Base-by-base conservation (phyloP, 129 eudicot species). In the Solidago caesia region DNA sequence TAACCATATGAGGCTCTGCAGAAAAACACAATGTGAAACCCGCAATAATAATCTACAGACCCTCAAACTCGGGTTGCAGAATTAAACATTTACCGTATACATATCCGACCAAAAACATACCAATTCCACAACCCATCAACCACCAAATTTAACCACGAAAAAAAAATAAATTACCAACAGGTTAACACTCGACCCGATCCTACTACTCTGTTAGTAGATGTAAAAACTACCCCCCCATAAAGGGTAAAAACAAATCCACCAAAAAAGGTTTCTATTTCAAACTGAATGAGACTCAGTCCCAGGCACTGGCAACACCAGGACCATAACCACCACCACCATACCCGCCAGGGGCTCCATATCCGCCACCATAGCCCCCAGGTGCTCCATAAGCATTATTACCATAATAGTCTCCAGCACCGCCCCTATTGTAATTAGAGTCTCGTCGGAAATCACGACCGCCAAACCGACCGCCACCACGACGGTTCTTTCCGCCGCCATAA, bases 401-500 rank as follows among this genome's bases (percentile, higher is more conserved):
- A 27, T 91, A 86, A 61, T 72, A 77, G 63, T 84, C 89, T 39
- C 82, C 82, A 33, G 89, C 85, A 58, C 88, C 87, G 0, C 96
- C 91, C 39, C 92, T 63, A 49, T 72, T 91, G 46, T 58, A 83
- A 25, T 83, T 58, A 0, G 73, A n/a, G 72, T 91, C 97, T 56
- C 88, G 80, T 11, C 97, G 83, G 65, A 88, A 88, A 83, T 91
- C 97, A 76, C 95, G 91, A 5, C 94, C 83, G 33, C 97, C 97
- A 39, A 88, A 91, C 48, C 88, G 84, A n/a, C 96, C 91, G 5
- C 96, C 92, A 1, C 82, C 80, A 33, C 91, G 87, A 27, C 97
- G 94, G 77, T 76, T 82, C 83, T 75, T 86, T 55, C 88, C 85
- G 0, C 91, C 86, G 2, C 91, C 84, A 44, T 80, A 79, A 8